Percentiles rank a stretch among this genome's conserved stretches.
These are phyloP conservation scores for Fraxinus latifolia DNA, from an alignment of 305 asterid species.

Conservation along the genomic window DNA sequence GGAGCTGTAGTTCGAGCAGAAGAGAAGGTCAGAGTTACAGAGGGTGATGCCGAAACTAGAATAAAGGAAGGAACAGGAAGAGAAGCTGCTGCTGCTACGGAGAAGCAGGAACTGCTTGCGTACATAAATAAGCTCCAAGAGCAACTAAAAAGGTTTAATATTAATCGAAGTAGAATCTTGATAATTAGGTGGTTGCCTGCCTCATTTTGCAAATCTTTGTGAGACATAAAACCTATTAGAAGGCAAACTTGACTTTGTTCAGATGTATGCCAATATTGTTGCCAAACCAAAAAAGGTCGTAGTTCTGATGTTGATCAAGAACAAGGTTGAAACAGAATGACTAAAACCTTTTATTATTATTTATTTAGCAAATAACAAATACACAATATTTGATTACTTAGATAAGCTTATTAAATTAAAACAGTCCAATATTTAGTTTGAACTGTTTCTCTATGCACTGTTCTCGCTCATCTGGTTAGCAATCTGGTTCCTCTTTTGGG, in stretches of 20 bases:
- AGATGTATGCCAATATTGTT: background rate
- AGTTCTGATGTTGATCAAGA: background rate
- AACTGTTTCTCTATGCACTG: background rate
- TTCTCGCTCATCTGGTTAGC: background rate
- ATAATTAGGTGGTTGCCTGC: background rate
- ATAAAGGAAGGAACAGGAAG: slow-evolving; percentile 67
- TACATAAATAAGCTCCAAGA: slow-evolving; percentile 66
- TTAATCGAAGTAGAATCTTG: background rate
- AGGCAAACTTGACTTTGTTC: background rate
- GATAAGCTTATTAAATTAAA: background rate
- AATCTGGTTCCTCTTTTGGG: background rate
- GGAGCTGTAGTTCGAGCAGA: slow-evolving; percentile 95
- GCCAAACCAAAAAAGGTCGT: background rate
- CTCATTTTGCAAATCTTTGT: background rate
- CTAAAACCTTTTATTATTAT: background rate
- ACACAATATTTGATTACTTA: background rate
- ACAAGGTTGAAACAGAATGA: background rate
- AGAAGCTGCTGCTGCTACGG: slow-evolving; percentile 67
- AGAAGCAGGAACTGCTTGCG: slow-evolving; percentile 76
- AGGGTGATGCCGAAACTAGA: slow-evolving; percentile 81
- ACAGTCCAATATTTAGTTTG: background rate
- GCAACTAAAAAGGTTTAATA: slow-evolving; percentile 69
- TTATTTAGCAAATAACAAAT: background rate
- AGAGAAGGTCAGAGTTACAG: slow-evolving; percentile 80
- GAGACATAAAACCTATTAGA: background rate